These are phyloP conservation scores for Globisporangium okanoganense DNA, from an alignment of 352 stramenopile species.

Conservation along the genomic window DNA sequence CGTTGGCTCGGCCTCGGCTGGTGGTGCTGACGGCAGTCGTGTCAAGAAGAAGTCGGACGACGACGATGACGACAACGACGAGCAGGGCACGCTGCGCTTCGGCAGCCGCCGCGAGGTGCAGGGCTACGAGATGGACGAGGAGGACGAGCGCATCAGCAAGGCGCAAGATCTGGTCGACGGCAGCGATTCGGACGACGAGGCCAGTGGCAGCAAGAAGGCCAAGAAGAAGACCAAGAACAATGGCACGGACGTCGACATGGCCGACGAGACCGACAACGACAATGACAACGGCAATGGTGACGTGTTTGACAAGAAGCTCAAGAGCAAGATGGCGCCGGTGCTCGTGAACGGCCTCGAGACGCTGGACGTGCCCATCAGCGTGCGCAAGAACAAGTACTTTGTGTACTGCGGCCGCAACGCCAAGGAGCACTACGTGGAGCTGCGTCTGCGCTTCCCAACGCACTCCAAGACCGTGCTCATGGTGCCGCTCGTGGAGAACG, in stretches of 20 bases:
- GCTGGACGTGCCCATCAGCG: slow-evolving; percentile 64
- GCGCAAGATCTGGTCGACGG: slow-evolving; percentile 50
- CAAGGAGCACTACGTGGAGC: slow-evolving; percentile 80
- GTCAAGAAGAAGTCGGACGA: slow-evolving; percentile 59
- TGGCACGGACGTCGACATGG: slow-evolving; percentile 27
- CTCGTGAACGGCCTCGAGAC: slow-evolving; percentile 56
- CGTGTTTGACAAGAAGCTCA: slow-evolving; percentile 18
- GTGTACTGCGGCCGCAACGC: slow-evolving; percentile 73
- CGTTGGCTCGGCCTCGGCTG: slow-evolving; percentile 14
- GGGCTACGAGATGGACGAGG: slow-evolving; percentile 93
- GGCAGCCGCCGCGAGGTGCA: slow-evolving; percentile 74
- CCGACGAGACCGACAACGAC: slow-evolving; percentile 21
- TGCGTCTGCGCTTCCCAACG: slow-evolving; percentile 85
- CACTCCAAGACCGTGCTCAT: slow-evolving; percentile 88
- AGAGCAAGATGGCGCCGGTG: slow-evolving; percentile 37
- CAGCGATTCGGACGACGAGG: slow-evolving; percentile 38
- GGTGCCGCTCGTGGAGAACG: slow-evolving; percentile 87
- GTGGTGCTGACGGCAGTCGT: slow-evolving; percentile 16
- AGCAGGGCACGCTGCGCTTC: slow-evolving; percentile 86
- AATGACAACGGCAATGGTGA: neutral
- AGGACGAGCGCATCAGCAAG: slow-evolving; percentile 87
- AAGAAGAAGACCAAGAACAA: slow-evolving; percentile 38
- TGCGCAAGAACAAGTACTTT: slow-evolving; percentile 88
- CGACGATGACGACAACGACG: slow-evolving; percentile 83
- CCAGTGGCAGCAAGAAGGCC: slow-evolving; percentile 12